A percentile compares a stretch with the other conserved stretches of the same genome.
Conservation (phyloP, 2,329 filamentous ascomycete genomes). For the Penicillium freii region DNA sequence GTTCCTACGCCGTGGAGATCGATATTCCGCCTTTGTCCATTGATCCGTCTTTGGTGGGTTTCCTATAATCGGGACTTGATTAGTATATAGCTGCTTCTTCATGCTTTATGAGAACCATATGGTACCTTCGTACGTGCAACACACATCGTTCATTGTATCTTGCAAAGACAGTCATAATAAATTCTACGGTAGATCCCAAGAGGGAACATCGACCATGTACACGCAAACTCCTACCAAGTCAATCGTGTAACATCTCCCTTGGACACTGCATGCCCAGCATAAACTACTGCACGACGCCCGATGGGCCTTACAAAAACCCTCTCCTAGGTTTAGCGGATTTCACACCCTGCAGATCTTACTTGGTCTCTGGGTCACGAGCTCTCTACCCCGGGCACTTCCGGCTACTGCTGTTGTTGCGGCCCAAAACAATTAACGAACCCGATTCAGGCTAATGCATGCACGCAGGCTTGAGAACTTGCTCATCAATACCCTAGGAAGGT, state of each 20-base stretch:
- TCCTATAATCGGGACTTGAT: background rate
- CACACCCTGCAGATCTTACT: constrained; percentile 2
- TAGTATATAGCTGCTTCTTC: background rate
- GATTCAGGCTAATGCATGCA: constrained; percentile 11
- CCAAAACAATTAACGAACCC: constrained; percentile 18
- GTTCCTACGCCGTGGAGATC: background rate
- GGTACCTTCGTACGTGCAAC: background rate
- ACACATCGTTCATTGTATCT: background rate
- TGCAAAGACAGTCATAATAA: too few species aligned
- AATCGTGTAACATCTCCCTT: background rate
- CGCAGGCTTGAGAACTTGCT: background rate
- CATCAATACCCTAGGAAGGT: background rate
- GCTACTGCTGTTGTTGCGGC: constrained; percentile 4
- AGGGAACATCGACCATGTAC: background rate
- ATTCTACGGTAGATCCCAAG: background rate
- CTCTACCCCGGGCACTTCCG: constrained; percentile 8
- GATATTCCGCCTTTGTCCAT: background rate
- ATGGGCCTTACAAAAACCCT: background rate
- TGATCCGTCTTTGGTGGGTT: background rate
- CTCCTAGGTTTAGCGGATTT: background rate
- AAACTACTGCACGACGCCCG: background rate
- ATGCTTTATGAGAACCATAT: too few species aligned
- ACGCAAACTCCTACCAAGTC: too few species aligned
- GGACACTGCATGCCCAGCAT: background rate
- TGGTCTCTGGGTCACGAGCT: constrained; percentile 17